Evolutionary conservation across 176 grass and related monocot genomes (phyloP), one percentile per base, ranked within the genome.

Genomic region (Oryza meyeriana): DNA sequence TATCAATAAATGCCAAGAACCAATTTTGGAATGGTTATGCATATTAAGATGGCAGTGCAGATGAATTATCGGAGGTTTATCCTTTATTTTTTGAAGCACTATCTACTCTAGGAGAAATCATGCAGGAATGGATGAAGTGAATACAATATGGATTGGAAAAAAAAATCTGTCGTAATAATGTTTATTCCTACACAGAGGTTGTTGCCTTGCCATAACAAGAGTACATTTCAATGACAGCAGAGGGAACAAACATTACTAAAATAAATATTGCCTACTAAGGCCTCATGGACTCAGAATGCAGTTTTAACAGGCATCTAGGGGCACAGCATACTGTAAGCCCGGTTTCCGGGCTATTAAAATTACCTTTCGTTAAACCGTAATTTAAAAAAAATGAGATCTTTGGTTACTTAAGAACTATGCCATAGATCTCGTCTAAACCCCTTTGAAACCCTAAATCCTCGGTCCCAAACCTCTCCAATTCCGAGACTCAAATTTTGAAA

Each of bases 231-330:
- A 73, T 76, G 61, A 83, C 82, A 98, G 92, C 82, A 0, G 92
- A 95, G 81, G 95, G 95, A 82, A 91, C 87, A n/a, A 59, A 83
- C 92, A 86, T 78, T 98, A 33, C 22, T 98, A 74, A 88, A 94
- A 86, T 98, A 98, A 98, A 98, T 79, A 89, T 98, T 80, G n/a
- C 95, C 95, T 11, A 98, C 95, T 12, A 91, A 92, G 73, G 95
- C 92, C n/a, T 98, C 68, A 86, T 88, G 95, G 95, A 81, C 76
- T 94, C 83, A 79, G 74, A 98, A 98, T 87, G 86, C 92, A 72
- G 69, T 98, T 81, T 82, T 98, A 40, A 98, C 95, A 87, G n/a
- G 92, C 88, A 89, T 93, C 95, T 87, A 89, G 88, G 63, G 95
- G 95, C 47, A 98, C 84, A 77, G 95, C 95, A 77, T 94, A 89